phyloP scores from a whole-genome alignment of 768 basidiomycete species.

The Trametes cingulata region DNA sequence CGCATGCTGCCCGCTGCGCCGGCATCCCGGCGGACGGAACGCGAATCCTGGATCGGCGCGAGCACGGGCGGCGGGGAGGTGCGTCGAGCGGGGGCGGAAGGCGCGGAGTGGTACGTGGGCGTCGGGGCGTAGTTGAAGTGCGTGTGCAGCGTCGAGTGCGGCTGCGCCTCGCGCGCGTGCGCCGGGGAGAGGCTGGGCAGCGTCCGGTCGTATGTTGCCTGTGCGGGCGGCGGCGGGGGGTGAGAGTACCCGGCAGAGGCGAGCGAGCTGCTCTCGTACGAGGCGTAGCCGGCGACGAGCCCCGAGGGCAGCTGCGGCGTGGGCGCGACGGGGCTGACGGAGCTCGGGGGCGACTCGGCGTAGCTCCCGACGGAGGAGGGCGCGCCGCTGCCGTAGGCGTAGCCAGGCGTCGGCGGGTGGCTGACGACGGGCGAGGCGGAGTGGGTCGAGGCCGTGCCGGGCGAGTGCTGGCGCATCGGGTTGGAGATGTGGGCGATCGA shows the following conservation, averaged over 20 bases:
- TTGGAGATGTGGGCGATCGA: slow-evolving; percentile 25
- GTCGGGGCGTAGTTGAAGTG: slow-evolving; percentile 8
- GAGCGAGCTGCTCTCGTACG: slow-evolving; percentile 20
- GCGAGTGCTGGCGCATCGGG: slow-evolving; percentile 11
- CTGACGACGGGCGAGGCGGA: slow-evolving; percentile 13
- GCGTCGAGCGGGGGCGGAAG: neutral
- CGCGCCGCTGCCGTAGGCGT: slow-evolving; percentile 3
- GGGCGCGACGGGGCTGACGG: slow-evolving; percentile 6
- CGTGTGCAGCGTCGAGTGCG: neutral
- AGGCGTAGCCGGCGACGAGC: slow-evolving; percentile 5
- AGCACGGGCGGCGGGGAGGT: slow-evolving; percentile 22
- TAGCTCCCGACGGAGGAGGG: neutral
- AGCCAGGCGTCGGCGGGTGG: slow-evolving; percentile 18
- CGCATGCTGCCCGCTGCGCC: neutral
- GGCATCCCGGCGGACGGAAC: slow-evolving; percentile 9
- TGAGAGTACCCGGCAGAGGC: slow-evolving; percentile 19
- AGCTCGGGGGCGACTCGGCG: slow-evolving; percentile 9
- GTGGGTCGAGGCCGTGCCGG: slow-evolving; percentile 1
- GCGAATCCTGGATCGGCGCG: slow-evolving; percentile 25
- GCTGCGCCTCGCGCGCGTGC: neutral
- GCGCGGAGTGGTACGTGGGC: neutral
- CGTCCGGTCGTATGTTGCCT: slow-evolving; percentile 4
- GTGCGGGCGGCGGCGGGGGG: slow-evolving; percentile 5
- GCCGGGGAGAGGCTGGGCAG: slow-evolving; percentile 9
- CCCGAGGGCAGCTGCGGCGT: slow-evolving; percentile 1